Base-by-base conservation (phyloP, 148 eudicot genomes). In the Rhododendron molle region DNA sequence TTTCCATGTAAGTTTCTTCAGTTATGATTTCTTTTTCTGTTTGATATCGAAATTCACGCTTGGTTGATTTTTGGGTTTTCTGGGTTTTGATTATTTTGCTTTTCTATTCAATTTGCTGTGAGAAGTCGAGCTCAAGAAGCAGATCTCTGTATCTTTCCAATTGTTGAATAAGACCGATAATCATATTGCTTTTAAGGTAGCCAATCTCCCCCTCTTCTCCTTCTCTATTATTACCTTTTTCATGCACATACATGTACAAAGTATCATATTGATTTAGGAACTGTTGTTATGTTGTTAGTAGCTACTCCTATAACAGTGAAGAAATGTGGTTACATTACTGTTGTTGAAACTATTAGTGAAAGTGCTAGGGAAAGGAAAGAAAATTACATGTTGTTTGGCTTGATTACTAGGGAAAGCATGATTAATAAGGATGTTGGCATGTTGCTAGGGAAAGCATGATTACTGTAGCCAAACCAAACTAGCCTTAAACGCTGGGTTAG, bases 131-230 rank as follows among this genome's bases (percentile, higher is more conserved):
- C 84, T 96, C 83, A 96, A 89, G 95, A 96, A 96, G 92, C 99
- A 96, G 98, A 95, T 95, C 95, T 86, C 95, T 21, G 93, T 94
- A 78, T 88, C 95, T 84, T 92, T 96, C 79, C 91, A 89, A 82
- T 81, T 96, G 84, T 78, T 89, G 30, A 96, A 96, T 89, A 96
- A 94, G 86, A 90, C 95, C 43, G 95, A 93, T 76, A 88, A 88
- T 52, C 86, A 91, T 88, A 96, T 96, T 13, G 99, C 98, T 11
- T 96, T 95, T 90, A 96, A 96, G 99, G 99, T 96, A 89, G 40
- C 76, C 76, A 71, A 71, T 21, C 65, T 32, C 73, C 5, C 34
- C 36, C 21, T 2, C 36, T 67, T 67, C 73, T 26, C 6, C 18
- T 71, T 71, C 76, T 72, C 7, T 43, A 44, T 58, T 32, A 58